Percentiles rank a stretch among this genome's conserved stretches.
These are phyloP conservation scores for Fusarium globosum DNA, from an alignment of 2,329 filamentous ascomycete genomes.

Conservation along the genomic window DNA sequence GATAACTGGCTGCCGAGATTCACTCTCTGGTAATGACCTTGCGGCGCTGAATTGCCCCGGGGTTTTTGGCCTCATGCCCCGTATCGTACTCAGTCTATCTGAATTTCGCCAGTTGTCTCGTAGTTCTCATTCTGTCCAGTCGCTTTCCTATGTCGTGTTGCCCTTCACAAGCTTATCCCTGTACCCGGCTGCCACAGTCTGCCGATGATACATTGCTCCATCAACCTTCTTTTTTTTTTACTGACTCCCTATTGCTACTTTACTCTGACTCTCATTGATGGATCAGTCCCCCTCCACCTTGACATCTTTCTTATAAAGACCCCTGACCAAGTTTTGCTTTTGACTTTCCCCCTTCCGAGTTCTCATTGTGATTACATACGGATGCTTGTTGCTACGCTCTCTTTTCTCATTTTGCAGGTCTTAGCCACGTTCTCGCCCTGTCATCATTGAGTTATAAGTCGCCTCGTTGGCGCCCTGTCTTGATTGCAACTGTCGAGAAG, in stretches of 20 bases:
- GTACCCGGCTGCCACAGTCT: constrained; percentile 12
- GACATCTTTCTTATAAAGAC: constrained; percentile 26
- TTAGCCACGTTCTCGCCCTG: constrained; percentile 27
- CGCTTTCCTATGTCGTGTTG: constrained; percentile 28
- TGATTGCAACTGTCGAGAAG: constrained; percentile 3
- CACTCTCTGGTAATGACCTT: constrained; percentile 17
- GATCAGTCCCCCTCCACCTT: constrained; percentile 15
- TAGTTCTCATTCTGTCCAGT: constrained; percentile 26
- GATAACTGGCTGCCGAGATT: constrained; percentile 21
- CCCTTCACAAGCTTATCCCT: constrained; percentile 39
- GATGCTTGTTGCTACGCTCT: constrained; percentile 20
- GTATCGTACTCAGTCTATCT: constrained; percentile 25
- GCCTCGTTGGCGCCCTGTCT: constrained; percentile 5
- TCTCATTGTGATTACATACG: not conserved
- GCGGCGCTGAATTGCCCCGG: constrained; percentile 14
- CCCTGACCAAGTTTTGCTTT: constrained; percentile 37
- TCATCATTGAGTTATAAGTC: constrained; percentile 24
- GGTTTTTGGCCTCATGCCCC: constrained; percentile 25
- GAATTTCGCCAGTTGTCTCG: constrained; percentile 17
- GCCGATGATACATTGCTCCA: constrained; percentile 30
- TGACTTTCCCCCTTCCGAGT: constrained; percentile 23
- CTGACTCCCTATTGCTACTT: constrained; percentile 14
- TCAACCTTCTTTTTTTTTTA: constrained; percentile 12
- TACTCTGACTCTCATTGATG: constrained; percentile 7
- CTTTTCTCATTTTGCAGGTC: constrained; percentile 29